Conservation (phyloP, 163 green algal species). For the Scenedesmus sp. region DNA sequence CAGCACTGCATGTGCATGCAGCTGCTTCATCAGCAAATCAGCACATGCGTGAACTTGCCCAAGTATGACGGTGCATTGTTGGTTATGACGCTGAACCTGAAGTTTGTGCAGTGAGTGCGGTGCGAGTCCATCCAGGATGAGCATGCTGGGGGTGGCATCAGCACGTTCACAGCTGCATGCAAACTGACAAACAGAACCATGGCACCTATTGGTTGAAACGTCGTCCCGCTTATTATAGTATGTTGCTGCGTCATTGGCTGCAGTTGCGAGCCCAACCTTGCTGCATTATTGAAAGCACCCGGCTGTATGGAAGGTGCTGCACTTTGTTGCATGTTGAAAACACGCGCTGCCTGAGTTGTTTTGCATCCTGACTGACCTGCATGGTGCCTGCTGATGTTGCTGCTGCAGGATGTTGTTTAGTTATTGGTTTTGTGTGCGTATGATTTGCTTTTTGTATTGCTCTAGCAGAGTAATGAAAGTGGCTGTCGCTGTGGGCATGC, state of each 20-base stretch:
- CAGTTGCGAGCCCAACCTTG: background rate
- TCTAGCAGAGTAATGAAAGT: background rate
- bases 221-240: background rate
- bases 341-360: background rate
- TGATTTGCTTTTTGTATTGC: background rate
- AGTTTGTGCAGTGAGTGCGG: background rate
- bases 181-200: background rate
- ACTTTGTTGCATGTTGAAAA: background rate
- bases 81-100: background rate
- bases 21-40: no score
- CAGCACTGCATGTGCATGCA: no score
- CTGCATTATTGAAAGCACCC: background rate
- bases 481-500: background rate
- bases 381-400: background rate
- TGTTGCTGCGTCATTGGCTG: background rate
- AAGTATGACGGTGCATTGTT: no score
- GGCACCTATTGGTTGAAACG: background rate
- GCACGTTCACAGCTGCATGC: no score
- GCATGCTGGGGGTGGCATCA: background rate
- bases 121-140: background rate
- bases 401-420: background rate
- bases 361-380: background rate
- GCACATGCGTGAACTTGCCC: no score
- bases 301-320: background rate
- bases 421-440: background rate